A percentile compares a stretch with the other conserved stretches of the same genome.
Conservation (phyloP, 148 eudicot genomes). For the Chenopodium berlandieri region DNA sequence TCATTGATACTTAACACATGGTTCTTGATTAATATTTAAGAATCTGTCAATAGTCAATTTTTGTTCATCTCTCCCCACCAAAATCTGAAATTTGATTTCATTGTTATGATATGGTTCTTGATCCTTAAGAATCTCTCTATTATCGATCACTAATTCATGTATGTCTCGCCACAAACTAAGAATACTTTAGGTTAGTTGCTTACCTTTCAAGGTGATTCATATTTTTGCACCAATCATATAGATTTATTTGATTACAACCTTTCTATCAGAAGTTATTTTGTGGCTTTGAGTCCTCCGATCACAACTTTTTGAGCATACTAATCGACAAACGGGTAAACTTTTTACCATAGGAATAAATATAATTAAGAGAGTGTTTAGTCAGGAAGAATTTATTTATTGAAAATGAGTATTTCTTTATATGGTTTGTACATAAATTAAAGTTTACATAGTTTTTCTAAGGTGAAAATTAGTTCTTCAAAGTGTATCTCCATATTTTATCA, state of each 20-base stretch:
- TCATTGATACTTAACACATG: slow-evolving; percentile 1
- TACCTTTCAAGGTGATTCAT: slow-evolving; percentile 1
- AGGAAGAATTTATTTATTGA: no score
- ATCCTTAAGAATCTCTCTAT: neutral
- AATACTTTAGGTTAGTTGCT: neutral
- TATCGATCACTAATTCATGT: neutral
- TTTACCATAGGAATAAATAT: no score
- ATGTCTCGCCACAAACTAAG: slow-evolving; percentile 6
- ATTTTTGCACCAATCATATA: neutral
- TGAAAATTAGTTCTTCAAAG: no score
- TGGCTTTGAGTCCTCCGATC: no score
- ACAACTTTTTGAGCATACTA: no score
- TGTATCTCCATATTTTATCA: no score
- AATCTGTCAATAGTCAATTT: neutral
- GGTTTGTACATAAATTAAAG: no score
- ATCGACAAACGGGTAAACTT: no score
- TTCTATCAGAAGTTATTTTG: neutral
- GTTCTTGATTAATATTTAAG: neutral
- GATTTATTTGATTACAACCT: neutral
- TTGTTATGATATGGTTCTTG: neutral
- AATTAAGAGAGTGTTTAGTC: no score
- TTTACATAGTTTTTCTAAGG: no score
- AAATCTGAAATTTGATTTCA: neutral
- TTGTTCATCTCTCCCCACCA: neutral
- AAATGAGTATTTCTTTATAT: no score